These are phyloP conservation scores for Phialocephala sp. DNA, from an alignment of 2,329 filamentous ascomycete genomes.

Conservation along the genomic window DNA sequence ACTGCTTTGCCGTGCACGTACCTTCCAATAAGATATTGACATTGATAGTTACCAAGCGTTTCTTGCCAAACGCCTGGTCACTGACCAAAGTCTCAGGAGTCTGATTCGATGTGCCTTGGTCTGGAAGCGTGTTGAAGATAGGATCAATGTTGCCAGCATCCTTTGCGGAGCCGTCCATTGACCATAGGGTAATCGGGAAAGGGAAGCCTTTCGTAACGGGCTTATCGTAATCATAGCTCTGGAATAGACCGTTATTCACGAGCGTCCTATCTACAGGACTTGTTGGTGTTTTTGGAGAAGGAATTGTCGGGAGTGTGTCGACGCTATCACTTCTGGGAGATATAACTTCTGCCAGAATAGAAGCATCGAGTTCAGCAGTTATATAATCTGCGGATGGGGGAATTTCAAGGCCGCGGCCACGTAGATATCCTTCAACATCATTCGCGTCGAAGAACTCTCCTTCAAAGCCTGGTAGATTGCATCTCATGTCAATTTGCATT, in stretches of 20 bases:
- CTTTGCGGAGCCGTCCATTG: slow-evolving; percentile 8
- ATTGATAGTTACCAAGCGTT: slow-evolving; percentile 38
- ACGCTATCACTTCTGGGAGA: slow-evolving; percentile 29
- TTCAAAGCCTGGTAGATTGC: slow-evolving; percentile 66
- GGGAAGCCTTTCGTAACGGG: slow-evolving; percentile 29
- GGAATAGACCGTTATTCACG: slow-evolving; percentile 2
- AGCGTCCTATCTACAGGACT: slow-evolving; percentile 27
- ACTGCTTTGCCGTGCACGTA: slow-evolving; percentile 29
- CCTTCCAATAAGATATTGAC: slow-evolving; percentile 41
- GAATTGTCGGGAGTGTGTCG: slow-evolving; percentile 1
- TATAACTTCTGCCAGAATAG: slow-evolving; percentile 25
- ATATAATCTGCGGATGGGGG: slow-evolving; percentile 65
- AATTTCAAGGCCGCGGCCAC: slow-evolving; percentile 65
- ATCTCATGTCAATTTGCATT: slow-evolving; percentile 55
- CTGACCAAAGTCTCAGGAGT: slow-evolving; percentile 11
- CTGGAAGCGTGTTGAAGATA: slow-evolving; percentile 27
- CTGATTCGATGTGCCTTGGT: neutral
- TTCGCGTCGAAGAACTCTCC: slow-evolving; percentile 79
- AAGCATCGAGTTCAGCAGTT: slow-evolving; percentile 58
- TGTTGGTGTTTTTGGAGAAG: slow-evolving; percentile 34
- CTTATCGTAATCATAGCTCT: slow-evolving; percentile 23
- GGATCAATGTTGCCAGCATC: slow-evolving; percentile 30
- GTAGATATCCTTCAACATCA: slow-evolving; percentile 78
- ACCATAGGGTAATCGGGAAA: slow-evolving; percentile 23
- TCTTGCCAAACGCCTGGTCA: slow-evolving; percentile 23